Base-by-base conservation (phyloP, 2,329 filamentous ascomycete species). In the Colletotrichum musae region DNA sequence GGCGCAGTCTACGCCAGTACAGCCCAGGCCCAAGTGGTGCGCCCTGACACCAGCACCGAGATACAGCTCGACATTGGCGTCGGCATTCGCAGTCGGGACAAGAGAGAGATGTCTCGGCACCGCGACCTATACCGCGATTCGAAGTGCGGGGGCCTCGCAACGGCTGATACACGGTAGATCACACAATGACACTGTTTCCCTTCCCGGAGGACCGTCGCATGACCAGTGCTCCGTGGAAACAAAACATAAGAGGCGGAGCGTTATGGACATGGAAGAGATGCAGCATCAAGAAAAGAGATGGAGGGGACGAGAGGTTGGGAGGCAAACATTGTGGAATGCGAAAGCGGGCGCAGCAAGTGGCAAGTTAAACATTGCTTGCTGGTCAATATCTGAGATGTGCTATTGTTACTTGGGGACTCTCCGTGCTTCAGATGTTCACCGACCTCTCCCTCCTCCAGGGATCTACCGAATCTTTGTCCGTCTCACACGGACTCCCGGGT, bases 221-320 rank as follows among this genome's bases (percentile, higher is more conserved):
- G 59, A 18, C n/a, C 59, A 36, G 39, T 54, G 59, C 59, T 53
- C 39, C 15, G 12, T n/a, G 18, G 59, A 62, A 62, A 54, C 50
- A 45, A 62, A 62, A 54, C 59, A 36, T 54, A 62, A 36, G 36
- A 26, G 50, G 18, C n/a, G n/a, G 16, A 24, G 50, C 24, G 26
- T 16, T 62, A 62, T 54, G 54, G 59, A n/a, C 48, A 32, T 36
- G 32, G 32, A 36, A 36, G 32, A 36, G 32, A 36, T 36, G 32
- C 32, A 2, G 32, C 32, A 12, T 36, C 32, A 36, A 36, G 32
- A 36, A 36, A 36, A 12, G 32, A 36, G 32, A 3, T 36, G 32
- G 32, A 3, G 26, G 59, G 59, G 28, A 18, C 12, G 12, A 15
- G 21, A 9, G 18, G 18, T n/a, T n/a, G n/a, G 45, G n/a, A 10